Conservation (phyloP, 192 early-diverging fungal species). For the Phlyctochytrium arcticum region DNA sequence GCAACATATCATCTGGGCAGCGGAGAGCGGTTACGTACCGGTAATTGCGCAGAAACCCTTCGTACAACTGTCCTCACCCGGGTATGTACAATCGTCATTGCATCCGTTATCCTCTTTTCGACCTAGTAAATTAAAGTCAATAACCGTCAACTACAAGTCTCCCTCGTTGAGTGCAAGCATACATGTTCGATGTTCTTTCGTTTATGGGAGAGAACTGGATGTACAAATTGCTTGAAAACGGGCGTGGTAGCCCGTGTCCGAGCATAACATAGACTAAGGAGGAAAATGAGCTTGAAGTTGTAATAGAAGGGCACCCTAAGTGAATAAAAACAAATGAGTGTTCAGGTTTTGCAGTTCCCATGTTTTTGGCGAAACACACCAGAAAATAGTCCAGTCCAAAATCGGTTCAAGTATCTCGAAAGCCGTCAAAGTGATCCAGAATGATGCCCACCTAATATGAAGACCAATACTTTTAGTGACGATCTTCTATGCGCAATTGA, state of each 20-base stretch:
- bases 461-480: too few species aligned
- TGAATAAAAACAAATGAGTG: background rate
- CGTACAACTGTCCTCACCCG: background rate
- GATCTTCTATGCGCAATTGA: too few species aligned
- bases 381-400: slow-evolving; percentile 14
- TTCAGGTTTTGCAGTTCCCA: background rate
- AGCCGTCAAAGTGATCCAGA: slow-evolving; percentile 14
- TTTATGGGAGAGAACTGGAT: slow-evolving; percentile 11
- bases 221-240: slow-evolving; percentile 20
- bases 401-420: slow-evolving; percentile 18
- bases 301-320: slow-evolving; percentile 22
- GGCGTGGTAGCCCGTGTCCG: slow-evolving; percentile 20
- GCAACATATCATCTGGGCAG: too few species aligned
- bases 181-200: background rate
- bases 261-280: slow-evolving; percentile 12
- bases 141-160: background rate
- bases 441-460: slow-evolving; percentile 25
- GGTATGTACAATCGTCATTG: background rate
- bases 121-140: background rate
- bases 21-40: too few species aligned
- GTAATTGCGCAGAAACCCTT: background rate
- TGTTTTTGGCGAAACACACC: slow-evolving; percentile 1
- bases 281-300: slow-evolving; percentile 8
- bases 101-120: background rate
- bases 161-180: background rate